A percentile compares a stretch with the other conserved stretches of the same genome.
phyloP scores from a whole-genome alignment of 352 stramenopile species.

The Globisporangium camurandrum region DNA sequence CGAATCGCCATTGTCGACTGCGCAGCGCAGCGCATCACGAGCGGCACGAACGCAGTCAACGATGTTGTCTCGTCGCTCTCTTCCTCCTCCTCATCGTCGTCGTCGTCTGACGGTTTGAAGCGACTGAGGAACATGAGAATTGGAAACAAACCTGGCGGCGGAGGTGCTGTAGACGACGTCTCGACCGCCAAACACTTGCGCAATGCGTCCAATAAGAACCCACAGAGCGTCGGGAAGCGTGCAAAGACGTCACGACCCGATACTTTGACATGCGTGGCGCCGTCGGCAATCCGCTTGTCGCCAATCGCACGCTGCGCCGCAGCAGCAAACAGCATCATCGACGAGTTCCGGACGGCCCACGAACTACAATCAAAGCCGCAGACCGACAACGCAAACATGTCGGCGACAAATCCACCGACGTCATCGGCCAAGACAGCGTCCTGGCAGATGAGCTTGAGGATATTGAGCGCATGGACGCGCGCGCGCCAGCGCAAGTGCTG shows the following conservation, averaged over 20 bases:
- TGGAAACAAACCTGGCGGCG: constrained; percentile 58
- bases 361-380: constrained; percentile 78
- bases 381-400: constrained; percentile 79
- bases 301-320: constrained; percentile 71
- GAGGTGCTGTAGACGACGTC: constrained; percentile 11
- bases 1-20: constrained; percentile 70
- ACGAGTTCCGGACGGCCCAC: constrained; percentile 87
- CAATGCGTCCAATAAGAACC: constrained; percentile 56
- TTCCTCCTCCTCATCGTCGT: constrained; percentile 16
- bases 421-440: constrained; percentile 84
- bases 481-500: constrained; percentile 64
- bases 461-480: constrained; percentile 84
- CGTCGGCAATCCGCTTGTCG: constrained; percentile 80
- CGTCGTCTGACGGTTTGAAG: constrained; percentile 55
- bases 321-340: constrained; percentile 89
- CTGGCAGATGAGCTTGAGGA: constrained; percentile 86
- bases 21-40: constrained; percentile 58
- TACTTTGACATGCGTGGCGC: constrained; percentile 50
- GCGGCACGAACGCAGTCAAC: constrained; percentile 50
- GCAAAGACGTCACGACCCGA: constrained; percentile 69
- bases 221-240: constrained; percentile 60
- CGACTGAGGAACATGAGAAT: constrained; percentile 77
- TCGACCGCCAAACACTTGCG: constrained; percentile 23
- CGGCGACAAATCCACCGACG: constrained; percentile 70
- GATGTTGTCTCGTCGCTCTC: constrained; percentile 15